phyloP scores from a whole-genome alignment of 2,329 filamentous ascomycete genomes.

The Hymenoscyphus occultus region DNA sequence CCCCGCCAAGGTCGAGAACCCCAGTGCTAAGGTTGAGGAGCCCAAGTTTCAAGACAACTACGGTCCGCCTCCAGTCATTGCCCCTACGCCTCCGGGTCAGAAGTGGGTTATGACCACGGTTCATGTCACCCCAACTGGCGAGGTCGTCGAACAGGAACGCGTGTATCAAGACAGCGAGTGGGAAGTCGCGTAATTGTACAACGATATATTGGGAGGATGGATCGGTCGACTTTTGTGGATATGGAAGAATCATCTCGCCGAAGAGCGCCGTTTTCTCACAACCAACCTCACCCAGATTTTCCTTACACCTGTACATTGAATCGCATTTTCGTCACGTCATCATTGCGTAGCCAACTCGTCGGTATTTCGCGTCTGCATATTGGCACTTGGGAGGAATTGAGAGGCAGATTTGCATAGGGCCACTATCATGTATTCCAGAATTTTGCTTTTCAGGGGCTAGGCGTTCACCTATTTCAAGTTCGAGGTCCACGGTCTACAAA shows the following conservation, averaged over 20 bases:
- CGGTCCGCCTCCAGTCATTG: constrained; percentile 22
- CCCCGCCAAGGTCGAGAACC: constrained; percentile 27
- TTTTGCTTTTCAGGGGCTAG: constrained; percentile 23
- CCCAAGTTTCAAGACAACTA: constrained; percentile 15
- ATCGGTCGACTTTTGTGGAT: not conserved
- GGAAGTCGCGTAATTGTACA: constrained; percentile 32
- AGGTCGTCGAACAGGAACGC: constrained; percentile 24
- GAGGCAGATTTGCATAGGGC: constrained; percentile 25
- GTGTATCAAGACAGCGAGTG: constrained; percentile 34
- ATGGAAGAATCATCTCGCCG: not conserved
- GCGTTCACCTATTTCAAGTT: constrained; percentile 23
- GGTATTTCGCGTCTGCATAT: constrained; percentile 23
- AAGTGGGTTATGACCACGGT: constrained; percentile 26
- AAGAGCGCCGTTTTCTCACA: not conserved
- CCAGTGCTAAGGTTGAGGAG: constrained; percentile 24
- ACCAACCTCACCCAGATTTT: constrained; percentile 9
- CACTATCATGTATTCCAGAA: constrained; percentile 21
- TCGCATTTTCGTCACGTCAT: constrained; percentile 14
- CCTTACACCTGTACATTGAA: constrained; percentile 25
- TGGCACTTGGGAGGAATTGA: constrained; percentile 21
- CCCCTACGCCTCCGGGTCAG: constrained; percentile 26
- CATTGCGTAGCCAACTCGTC: constrained; percentile 15
- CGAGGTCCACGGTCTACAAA: constrained; percentile 9
- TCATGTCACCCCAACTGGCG: constrained; percentile 22
- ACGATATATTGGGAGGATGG: not conserved